These are phyloP conservation scores for Globisporangium acanthophoron DNA, from an alignment of 352 stramenopile genomes.

Conservation along the genomic window DNA sequence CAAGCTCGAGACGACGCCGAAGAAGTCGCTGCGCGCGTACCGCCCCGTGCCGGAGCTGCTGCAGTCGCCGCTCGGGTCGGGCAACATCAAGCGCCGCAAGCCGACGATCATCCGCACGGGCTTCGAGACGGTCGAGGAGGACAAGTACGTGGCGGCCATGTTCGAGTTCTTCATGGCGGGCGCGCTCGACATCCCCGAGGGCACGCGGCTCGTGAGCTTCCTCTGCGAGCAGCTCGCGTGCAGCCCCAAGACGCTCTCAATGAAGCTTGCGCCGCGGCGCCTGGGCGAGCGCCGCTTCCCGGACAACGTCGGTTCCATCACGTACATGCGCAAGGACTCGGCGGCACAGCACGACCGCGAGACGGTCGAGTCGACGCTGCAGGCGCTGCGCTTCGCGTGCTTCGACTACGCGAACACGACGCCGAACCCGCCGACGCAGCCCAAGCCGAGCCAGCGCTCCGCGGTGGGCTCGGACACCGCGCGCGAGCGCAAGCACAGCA, in stretches of 20 bases:
- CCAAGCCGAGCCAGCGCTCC: too few species aligned
- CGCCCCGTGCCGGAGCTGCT: constrained; percentile 2
- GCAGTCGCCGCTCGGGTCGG: constrained; percentile 11
- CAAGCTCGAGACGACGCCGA: neutral
- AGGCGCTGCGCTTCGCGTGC: constrained; percentile 21
- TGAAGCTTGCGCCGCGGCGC: constrained; percentile 57
- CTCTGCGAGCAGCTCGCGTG: constrained; percentile 53
- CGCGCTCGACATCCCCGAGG: constrained; percentile 40
- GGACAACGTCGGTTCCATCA: constrained; percentile 49
- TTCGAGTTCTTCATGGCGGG: constrained; percentile 67
- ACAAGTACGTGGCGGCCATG: constrained; percentile 47
- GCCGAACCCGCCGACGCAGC: constrained; percentile 4
- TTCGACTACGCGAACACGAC: constrained; percentile 21
- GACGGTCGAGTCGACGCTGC: constrained; percentile 9
- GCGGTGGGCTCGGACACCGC: too few species aligned
- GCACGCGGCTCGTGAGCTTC: constrained; percentile 50
- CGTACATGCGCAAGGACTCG: constrained; percentile 31
- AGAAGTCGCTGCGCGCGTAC: neutral
- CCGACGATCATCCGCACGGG: constrained; percentile 73
- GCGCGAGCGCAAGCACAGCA: constrained; percentile 14
- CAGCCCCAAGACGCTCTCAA: constrained; percentile 50
- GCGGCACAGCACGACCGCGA: constrained; percentile 2
- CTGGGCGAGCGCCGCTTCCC: constrained; percentile 53
- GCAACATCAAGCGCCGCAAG: constrained; percentile 27
- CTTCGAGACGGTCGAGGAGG: constrained; percentile 61